Evolutionary conservation across 2,329 filamentous ascomycete genomes (phyloP), one percentile per base, ranked within the genome.

Genomic region (Hymenoscyphus linearis): DNA sequence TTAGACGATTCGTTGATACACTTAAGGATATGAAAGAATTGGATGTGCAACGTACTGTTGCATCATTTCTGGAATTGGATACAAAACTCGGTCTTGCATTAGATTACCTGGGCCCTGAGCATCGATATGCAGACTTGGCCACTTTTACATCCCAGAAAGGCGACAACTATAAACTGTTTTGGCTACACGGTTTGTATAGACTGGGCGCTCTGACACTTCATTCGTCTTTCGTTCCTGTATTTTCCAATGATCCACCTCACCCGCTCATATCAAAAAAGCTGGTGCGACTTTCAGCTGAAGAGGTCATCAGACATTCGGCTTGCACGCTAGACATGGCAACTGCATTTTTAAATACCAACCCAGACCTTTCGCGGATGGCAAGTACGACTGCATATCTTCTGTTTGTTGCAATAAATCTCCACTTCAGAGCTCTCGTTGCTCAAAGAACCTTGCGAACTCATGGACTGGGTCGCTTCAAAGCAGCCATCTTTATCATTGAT

Each of bases 291-390:
- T 63, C 62, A 12, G 64, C 58, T 34, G 58, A 64, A 59, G 60
- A 63, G 47, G 52, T 59, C 7, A 56, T 64, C 14, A 61, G 53
- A 25, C 64, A 66, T 37, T 59, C 64, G 7, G 22, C 58, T 9
- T 12, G 52, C 6, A 57, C 60, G 9, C n/a, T 64, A 13, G 62
- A 66, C 47, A 64, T 65, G 60, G 64, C 64, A 35, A 60, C 64
- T 18, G 54, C 56, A 2, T 66, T 66, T 26, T 22, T 65, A 7
- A 54, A 36, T 18, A 59, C 44, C 26, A 57, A 44, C 25, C 60
- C 57, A 16, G 61, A 65, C 44, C 52, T 61, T 14, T 60, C 60
- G 27, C 40, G 60, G 25, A 40, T 66, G 31, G 54, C 64, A 50
- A 61, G 62, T 55, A 58, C 64, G 12, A 56, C 54, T 18, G 64